Percentiles rank a stretch among this genome's conserved stretches.
Conservation (phyloP, 768 basidiomycete genomes). For the Mycena olivaceomarginata region DNA sequence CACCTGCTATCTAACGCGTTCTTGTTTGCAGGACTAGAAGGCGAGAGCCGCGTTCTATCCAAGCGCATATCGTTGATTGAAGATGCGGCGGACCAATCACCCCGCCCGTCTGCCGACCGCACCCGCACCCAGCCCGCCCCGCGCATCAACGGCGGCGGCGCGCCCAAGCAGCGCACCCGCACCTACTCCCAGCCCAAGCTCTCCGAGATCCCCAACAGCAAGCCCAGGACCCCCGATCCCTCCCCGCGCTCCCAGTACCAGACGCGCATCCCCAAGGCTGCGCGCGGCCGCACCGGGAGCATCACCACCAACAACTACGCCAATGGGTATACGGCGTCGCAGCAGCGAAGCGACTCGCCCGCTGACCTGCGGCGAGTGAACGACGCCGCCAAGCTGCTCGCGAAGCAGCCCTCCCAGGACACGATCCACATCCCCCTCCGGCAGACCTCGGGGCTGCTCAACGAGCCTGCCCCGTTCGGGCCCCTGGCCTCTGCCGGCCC, state of each 20-base stretch:
- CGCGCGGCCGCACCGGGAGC: conserved; percentile 45
- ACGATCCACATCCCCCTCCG: conserved; percentile 55
- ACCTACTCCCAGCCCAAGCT: conserved; percentile 80
- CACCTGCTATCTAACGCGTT: conserved; percentile 37
- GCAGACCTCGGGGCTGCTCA: conserved; percentile 69
- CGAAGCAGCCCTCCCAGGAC: conserved; percentile 41
- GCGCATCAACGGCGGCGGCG: conserved; percentile 49
- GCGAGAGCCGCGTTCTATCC: conserved; percentile 86
- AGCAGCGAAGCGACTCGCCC: conserved; percentile 53
- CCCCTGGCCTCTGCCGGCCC: conserved; percentile 51
- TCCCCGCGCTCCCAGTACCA: conserved; percentile 65
- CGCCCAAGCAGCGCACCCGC: conserved; percentile 73
- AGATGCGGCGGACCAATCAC: conserved; percentile 61
- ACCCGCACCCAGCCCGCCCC: conserved; percentile 52
- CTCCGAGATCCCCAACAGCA: conserved; percentile 59
- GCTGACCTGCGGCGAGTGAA: conserved; percentile 52
- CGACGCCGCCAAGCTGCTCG: conserved; percentile 39
- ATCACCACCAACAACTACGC: conserved; percentile 39
- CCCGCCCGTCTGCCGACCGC: conserved; percentile 51
- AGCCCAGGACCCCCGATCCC: conserved; percentile 62
- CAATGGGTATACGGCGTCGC: conserved; percentile 45
- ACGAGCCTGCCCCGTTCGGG: conserved; percentile 80
- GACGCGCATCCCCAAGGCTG: conserved; percentile 72
- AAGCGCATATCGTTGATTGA: conserved; percentile 79
- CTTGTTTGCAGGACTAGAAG: conserved; percentile 77